These are phyloP conservation scores for Lizonia empirigonia DNA, from an alignment of 2,329 filamentous ascomycete genomes.

Conservation along the genomic window DNA sequence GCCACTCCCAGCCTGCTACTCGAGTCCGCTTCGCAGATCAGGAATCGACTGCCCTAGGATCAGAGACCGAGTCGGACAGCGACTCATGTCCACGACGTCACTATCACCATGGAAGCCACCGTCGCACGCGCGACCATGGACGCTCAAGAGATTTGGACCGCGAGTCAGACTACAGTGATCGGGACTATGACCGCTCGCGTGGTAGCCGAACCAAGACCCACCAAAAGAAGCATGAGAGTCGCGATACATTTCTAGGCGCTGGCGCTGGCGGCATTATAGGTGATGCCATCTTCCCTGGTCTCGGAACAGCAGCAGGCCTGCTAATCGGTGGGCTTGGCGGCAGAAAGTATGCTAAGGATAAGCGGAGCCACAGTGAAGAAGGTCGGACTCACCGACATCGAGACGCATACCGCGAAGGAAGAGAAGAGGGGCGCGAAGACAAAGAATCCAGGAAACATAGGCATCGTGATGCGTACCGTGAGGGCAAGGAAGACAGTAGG, in stretches of 20 bases:
- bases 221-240: constrained; percentile 29
- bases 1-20: constrained; percentile 39
- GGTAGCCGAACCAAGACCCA: constrained; percentile 18
- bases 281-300: constrained; percentile 52
- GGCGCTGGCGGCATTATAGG: constrained; percentile 53
- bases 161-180: constrained; percentile 15
- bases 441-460: constrained; percentile 38
- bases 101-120: constrained; percentile 18
- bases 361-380: constrained; percentile 35
- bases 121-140: constrained; percentile 20
- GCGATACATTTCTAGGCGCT: constrained; percentile 53
- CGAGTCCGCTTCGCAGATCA: constrained; percentile 41
- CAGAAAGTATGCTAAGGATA: constrained; percentile 45
- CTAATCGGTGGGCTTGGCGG: constrained; percentile 52
- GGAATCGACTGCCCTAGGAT: constrained; percentile 22
- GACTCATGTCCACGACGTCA: constrained; percentile 21
- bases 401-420: constrained; percentile 17
- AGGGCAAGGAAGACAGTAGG: constrained; percentile 23
- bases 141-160: constrained; percentile 23
- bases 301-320: constrained; percentile 49
- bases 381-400: constrained; percentile 7
- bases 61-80: constrained; percentile 26
- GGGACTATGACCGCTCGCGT: constrained; percentile 11
- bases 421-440: constrained; percentile 28
- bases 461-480: constrained; percentile 43